These are phyloP conservation scores for Backusella australiensis DNA, from an alignment of 192 early-diverging fungal genomes.

Conservation along the genomic window DNA sequence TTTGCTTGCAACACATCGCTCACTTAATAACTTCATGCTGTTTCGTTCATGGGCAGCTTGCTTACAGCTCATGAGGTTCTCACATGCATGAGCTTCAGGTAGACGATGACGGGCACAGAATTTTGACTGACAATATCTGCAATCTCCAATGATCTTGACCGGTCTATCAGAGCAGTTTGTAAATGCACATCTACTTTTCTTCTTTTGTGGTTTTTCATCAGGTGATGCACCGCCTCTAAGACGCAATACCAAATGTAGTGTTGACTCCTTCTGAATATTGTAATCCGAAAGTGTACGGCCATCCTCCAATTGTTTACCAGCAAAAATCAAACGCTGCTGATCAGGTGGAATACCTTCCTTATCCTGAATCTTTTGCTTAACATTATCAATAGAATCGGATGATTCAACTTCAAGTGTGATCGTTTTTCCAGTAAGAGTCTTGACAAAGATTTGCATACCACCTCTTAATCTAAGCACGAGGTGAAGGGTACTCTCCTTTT, in stretches of 20 bases:
- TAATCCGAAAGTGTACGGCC: constrained; percentile 97
- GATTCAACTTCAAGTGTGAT: constrained; percentile 58
- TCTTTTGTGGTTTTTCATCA: constrained; percentile 1
- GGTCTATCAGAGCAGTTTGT: constrained; percentile 45
- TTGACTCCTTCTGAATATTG: constrained; percentile 99
- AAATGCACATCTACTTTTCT: constrained; percentile 40
- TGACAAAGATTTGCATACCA: constrained; percentile 64
- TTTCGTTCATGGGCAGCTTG: constrained; percentile 57
- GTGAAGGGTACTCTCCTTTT: constrained; percentile 67
- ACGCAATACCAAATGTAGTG: constrained; percentile 94
- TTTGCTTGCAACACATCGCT: constrained; percentile 72
- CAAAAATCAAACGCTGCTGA: constrained; percentile 99
- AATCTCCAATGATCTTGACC: constrained; percentile 72
- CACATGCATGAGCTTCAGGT: constrained; percentile 72
- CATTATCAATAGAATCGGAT: constrained; percentile 57
- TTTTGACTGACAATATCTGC: constrained; percentile 57
- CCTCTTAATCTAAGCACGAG: constrained; percentile 64
- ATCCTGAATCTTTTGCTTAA: constrained; percentile 63
- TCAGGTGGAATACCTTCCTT: constrained; percentile 92
- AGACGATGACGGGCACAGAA: constrained; percentile 72
- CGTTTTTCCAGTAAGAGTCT: constrained; percentile 59
- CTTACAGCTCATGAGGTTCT: constrained; percentile 59
- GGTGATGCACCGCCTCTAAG: constrained; percentile 76
- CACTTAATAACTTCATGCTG: constrained; percentile 57
- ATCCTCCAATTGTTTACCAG: constrained; percentile 99